Base-by-base conservation (phyloP, 2,329 filamentous ascomycete species). In the Didymellaceae sp. region DNA sequence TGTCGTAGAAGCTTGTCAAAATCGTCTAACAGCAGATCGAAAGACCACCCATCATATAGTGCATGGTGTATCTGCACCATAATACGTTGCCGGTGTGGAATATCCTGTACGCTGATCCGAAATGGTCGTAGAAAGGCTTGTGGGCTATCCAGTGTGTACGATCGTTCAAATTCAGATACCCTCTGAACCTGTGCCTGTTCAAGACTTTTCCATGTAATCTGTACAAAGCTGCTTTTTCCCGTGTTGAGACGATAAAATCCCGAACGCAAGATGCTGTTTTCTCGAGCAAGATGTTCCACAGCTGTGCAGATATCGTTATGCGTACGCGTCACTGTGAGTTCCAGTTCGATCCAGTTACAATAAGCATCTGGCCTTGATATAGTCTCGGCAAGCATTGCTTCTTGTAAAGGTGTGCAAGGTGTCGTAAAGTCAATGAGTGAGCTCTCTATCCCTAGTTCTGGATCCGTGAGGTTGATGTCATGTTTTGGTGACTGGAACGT, bases 11-110 rank as follows among this genome's bases (percentile, higher is more conserved):
- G 58, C 0, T 62, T 64, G 4, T 81, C 77, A 4, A 96, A 74
- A 67, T 96, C 90, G 20, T 80, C 75, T 11, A 90, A 66, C 0
- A 95, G 72, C 22, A 93, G 77, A 42, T 96, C 88, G 65, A 91
- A 81, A 0, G 91, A 92, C 92, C 92, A 97, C n/a, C 91, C 92
- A 70, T 97, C 92, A 65, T 96, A 97, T 1, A 95, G 70, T 0
- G 90, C 86, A 72, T 97, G 92, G 66, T 96, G 91, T 0, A 95
- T 77, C 10, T 87, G 79, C 34, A 90, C 69, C 4, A 75, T 59
- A 24, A 38, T 56, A 47, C 4, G 65, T 40, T 14, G 58, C 14
- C 6, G 42, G 24, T 43, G 57, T 39, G 10, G 60, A 10, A 24
- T 41, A 13, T 53, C 40, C 18, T 53, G 59, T 1, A 91, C 72